Conservation (phyloP, 257 asterid genomes). For the Solanum gracilifrons region DNA sequence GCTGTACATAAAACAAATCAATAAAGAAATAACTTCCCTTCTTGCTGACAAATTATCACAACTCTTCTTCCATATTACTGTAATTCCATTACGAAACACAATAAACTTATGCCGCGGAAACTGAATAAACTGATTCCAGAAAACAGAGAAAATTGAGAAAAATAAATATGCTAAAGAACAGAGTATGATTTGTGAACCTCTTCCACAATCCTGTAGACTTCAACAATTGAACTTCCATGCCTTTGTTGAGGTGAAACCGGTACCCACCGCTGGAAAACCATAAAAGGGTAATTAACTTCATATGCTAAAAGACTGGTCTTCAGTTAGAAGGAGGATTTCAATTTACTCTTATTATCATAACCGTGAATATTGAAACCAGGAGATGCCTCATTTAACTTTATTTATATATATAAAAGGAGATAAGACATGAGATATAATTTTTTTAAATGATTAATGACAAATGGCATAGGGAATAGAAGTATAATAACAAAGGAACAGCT, state of each 20-base stretch:
- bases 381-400: not conserved
- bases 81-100: not conserved
- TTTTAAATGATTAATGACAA: not conserved
- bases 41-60: not conserved
- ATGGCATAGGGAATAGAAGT: not conserved
- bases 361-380: not conserved
- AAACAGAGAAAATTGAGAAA: not conserved
- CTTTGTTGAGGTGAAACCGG: conserved; percentile 89
- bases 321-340: not conserved
- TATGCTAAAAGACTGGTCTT: not conserved
- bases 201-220: conserved; percentile 96
- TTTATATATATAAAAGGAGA: not conserved
- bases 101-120: not conserved
- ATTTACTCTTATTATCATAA: not conserved
- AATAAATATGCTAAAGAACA: not conserved
- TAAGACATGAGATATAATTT: not conserved
- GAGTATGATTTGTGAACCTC: conserved; percentile 43
- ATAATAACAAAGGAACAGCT: not conserved
- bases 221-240: conserved; percentile 93
- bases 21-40: not conserved
- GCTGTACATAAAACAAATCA: not conserved
- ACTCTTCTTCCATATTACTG: not conserved
- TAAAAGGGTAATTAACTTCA: conserved; percentile 10
- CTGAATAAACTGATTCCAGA: not conserved
- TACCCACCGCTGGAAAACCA: conserved; percentile 57